Conservation (phyloP, 176 grass and related monocot genomes). For the Coix lacrymajobi region DNA sequence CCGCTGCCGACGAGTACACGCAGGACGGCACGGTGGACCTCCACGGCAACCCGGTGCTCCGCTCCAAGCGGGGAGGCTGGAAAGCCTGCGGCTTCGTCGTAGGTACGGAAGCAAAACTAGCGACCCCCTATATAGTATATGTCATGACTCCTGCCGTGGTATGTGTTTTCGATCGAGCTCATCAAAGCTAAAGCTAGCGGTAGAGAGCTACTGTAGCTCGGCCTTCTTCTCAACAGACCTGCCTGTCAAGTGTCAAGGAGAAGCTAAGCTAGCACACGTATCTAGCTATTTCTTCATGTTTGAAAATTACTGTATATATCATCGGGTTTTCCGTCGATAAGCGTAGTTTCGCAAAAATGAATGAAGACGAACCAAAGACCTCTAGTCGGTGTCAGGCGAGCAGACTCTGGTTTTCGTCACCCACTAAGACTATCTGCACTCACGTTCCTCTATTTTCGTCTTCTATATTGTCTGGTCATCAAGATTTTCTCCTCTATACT, state of each 20-base stretch:
- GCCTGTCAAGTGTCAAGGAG: not conserved
- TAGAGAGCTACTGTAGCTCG: too few species aligned
- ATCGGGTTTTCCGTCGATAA: not conserved
- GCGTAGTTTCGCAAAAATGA: too few species aligned
- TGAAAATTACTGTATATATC: not conserved
- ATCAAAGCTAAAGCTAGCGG: not conserved
- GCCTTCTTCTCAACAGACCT: not conserved
- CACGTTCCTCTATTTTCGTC: too few species aligned
- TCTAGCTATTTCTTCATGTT: not conserved
- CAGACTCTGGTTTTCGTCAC: not conserved
- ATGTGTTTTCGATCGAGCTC: not conserved
- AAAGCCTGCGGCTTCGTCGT: conserved; percentile 84
- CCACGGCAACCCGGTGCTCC: conserved; percentile 71
- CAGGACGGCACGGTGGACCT: conserved; percentile 87
- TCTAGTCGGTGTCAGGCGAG: too few species aligned
- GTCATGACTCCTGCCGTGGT: not conserved
- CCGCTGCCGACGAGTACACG: conserved; percentile 51
- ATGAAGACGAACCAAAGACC: too few species aligned
- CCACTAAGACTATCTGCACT: too few species aligned
- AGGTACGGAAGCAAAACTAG: conserved; percentile 30
- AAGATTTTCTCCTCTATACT: too few species aligned
- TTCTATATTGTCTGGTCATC: too few species aligned
- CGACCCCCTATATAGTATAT: not conserved
- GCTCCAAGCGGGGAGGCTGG: conserved; percentile 78
- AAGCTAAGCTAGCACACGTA: not conserved